Base-by-base conservation (phyloP, 1,284 basidiomycete species). In the Puccinia coronata region DNA sequence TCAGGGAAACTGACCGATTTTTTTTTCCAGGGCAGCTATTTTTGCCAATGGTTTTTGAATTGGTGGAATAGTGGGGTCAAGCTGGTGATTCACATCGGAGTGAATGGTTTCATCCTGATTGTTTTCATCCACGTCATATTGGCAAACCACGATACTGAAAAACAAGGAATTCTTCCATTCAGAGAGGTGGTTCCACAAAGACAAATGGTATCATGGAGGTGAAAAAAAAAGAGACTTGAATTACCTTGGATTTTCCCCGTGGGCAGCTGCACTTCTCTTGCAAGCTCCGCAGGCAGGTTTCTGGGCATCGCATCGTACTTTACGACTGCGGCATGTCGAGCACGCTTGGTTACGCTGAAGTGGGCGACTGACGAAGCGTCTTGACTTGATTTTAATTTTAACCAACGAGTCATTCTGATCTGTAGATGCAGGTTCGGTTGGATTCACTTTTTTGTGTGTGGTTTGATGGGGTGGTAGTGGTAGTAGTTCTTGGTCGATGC, bases 281-380 rank as follows among this genome's bases (percentile, higher is more conserved):
- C 75, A 78, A 31, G 75, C 75, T 28, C 75, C 75, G 69, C 75
- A 78, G 36, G 43, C 75, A 12, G 75, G 75, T 41, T 69, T 65
- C 23, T 59, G 55, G 25, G 75, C 75, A 69, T 78, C 75, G 39
- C 75, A 78, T 39, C 75, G n/a, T 20, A 78, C 75, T 39, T 78
- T 78, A n/a, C 75, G 61, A 67, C 75, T 69, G 3, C 75, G 61
- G 57, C 75, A 78, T n/a, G 63, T 78, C 2, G 63, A 53, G 49
- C 75, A 78, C 16, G 75, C 75, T 55, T 78, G 75, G 31, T 78
- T 78, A 55, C 75, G 61, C 34, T 78, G 75, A 1, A 78, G 47
- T 14, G 75, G 75, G 41, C 75, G 61, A 69, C 61, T 78, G 43
- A 78, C 75, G 39, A 78, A 67, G 53, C 75, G 61, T 69, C 69